Percentiles rank a stretch among this genome's conserved stretches.
phyloP scores from a whole-genome alignment of 768 basidiomycete species.

The Termitomyces sp. region DNA sequence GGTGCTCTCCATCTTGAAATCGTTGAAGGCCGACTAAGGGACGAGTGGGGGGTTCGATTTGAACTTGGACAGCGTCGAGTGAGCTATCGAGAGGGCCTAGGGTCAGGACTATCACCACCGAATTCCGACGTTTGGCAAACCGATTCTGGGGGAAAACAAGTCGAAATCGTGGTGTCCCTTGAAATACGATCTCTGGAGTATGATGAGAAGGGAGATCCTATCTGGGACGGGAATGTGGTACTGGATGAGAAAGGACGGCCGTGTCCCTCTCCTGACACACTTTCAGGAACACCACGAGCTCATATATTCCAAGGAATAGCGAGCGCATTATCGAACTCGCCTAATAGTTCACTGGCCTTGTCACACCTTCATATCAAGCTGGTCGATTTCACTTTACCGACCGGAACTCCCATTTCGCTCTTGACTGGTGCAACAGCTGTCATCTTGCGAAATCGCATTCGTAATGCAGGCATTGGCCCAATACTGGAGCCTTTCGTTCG shows the following conservation, averaged over 20 bases:
- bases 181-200: constrained; percentile 50
- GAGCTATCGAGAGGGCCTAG: constrained; percentile 70
- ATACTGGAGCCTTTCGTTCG: constrained; percentile 77
- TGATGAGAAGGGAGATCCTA: constrained; percentile 58
- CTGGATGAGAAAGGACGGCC: constrained; percentile 49
- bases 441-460: constrained; percentile 60
- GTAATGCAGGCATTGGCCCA: constrained; percentile 63
- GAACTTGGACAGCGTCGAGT: constrained; percentile 77
- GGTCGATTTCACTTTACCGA: constrained; percentile 37
- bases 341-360: constrained; percentile 70
- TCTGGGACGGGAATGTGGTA: constrained; percentile 79
- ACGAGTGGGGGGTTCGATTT: constrained; percentile 78
- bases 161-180: constrained; percentile 50
- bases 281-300: constrained; percentile 43
- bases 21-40: constrained; percentile 71
- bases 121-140: constrained; percentile 54
- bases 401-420: constrained; percentile 42
- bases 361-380: constrained; percentile 63
- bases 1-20: constrained; percentile 90
- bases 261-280: constrained; percentile 48
- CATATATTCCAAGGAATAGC: constrained; percentile 67
- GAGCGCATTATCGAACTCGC: constrained; percentile 72
- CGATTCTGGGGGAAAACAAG: constrained; percentile 56
- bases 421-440: constrained; percentile 63
- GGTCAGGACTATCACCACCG: constrained; percentile 23